Evolutionary conservation across 805 yeast species (phyloP), one percentile per base, ranked within the genome.

Genomic region (Candida michaelii): DNA sequence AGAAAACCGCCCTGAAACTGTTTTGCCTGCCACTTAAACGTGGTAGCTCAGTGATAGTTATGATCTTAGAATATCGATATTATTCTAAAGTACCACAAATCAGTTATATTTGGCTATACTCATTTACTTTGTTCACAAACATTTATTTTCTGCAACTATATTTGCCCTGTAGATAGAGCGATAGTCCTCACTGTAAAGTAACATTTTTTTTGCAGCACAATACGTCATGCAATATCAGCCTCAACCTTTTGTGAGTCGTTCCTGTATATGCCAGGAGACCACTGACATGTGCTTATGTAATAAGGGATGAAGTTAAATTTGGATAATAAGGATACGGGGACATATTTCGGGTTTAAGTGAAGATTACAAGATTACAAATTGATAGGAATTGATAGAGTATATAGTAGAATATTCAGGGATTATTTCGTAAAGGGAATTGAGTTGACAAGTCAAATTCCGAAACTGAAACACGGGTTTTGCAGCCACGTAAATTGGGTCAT

Each of bases 171-270:
- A n/a, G n/a, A n/a, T n/a, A n/a, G n/a, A n/a, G n/a, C n/a, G n/a
- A n/a, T n/a, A n/a, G n/a, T n/a, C n/a, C n/a, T n/a, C n/a, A n/a
- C n/a, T n/a, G n/a, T n/a, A n/a, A n/a, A n/a, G n/a, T n/a, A n/a
- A n/a, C n/a, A n/a, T n/a, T n/a, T 6, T 13, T 31, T 31, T 31
- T 31, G 35, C 35, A 31, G 25, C 35, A 31, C 12, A 30, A 16
- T 31, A 18, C 35, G 35, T 31, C 35, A 31, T 31, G 13, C 8
- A 29, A 17, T 21, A 17, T 16, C n/a, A 30, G 33, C 33, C 33
- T 30, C 33, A 12, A 16, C 33, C 8, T 23, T n/a, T n/a, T n/a
- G n/a, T n/a, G n/a, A n/a, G n/a, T n/a, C n/a, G 16, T 15, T 30
- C 33, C 33, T 30, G 33, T 17, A 30, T 16, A 7, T 30, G 17